phyloP scores from a whole-genome alignment of 805 yeast species.

The Nakazawaea pomicola region DNA sequence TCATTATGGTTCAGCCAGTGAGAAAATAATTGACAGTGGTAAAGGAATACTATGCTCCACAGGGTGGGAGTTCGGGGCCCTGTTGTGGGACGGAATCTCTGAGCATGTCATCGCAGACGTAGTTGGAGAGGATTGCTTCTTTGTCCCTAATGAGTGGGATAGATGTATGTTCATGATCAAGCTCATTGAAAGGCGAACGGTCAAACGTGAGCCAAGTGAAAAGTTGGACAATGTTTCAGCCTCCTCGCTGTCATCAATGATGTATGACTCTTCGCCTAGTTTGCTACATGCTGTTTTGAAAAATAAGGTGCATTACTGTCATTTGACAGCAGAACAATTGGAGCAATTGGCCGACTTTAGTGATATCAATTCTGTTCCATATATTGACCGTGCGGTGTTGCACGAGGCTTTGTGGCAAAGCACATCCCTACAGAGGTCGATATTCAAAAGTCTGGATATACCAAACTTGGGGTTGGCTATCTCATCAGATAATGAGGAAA shows the following conservation, averaged over 20 bases:
- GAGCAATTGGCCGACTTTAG: constrained; percentile 35
- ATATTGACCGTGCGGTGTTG: constrained; percentile 33
- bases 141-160: constrained; percentile 52
- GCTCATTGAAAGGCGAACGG: constrained; percentile 33
- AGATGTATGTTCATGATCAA: constrained; percentile 42
- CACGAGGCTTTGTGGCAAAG: constrained; percentile 48
- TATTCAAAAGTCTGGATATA: constrained; percentile 25
- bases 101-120: constrained; percentile 35
- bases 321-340: constrained; percentile 42
- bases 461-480: constrained; percentile 25
- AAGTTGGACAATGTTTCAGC: background rate
- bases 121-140: constrained; percentile 45
- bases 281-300: constrained; percentile 32
- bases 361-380: constrained; percentile 31
- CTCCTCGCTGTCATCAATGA: background rate
- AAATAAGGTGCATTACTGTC: constrained; percentile 40
- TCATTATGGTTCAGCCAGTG: constrained; percentile 43
- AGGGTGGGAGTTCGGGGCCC: constrained; percentile 44
- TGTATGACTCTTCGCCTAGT: constrained; percentile 4
- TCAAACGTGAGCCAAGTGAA: background rate
- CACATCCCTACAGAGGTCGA: constrained; percentile 34
- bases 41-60: constrained; percentile 41
- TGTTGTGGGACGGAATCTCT: constrained; percentile 45
- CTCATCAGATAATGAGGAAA: constrained; percentile 24
- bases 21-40: constrained; percentile 38